Evolutionary conservation across 768 basidiomycete genomes (phyloP).

Genomic region (Termitomyces sp.): DNA sequence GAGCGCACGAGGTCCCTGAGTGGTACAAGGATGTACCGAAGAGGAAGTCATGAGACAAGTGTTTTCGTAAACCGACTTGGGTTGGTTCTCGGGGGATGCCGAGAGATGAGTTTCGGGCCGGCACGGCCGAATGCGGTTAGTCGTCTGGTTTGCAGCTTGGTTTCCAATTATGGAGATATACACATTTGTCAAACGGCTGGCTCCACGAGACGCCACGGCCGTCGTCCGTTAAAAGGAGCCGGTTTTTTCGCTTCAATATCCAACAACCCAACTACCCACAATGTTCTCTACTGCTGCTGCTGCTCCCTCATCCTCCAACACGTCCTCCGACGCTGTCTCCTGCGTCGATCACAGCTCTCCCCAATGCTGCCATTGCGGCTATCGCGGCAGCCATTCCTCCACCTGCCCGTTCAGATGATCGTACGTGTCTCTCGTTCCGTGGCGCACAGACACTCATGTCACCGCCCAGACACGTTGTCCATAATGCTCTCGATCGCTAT

Average conservation of each 20-base stretch:
- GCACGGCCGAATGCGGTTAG: no score
- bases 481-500: constrained; percentile 20
- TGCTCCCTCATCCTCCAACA: constrained; percentile 13
- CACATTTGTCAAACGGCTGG: constrained; percentile 31
- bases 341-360: constrained; percentile 52
- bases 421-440: constrained; percentile 7
- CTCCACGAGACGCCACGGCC: constrained; percentile 30
- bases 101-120: no score
- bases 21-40: constrained; percentile 74
- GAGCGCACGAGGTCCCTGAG: constrained; percentile 67
- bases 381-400: constrained; percentile 54
- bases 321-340: constrained; percentile 15
- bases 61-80: no score
- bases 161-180: no score
- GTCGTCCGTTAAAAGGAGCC: constrained; percentile 26
- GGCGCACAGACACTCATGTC: constrained; percentile 6
- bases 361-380: constrained; percentile 77
- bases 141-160: no score
- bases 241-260: constrained; percentile 15
- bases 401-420: constrained; percentile 59
- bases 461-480: background rate
- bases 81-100: no score
- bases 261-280: constrained; percentile 14
- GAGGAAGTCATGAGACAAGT: no score
- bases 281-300: constrained; percentile 21